A percentile compares a stretch with the other conserved stretches of the same genome.
Conservation (phyloP, 225 moss, liverwort and hornwort genomes). For the Thuidium tamariscinum region DNA sequence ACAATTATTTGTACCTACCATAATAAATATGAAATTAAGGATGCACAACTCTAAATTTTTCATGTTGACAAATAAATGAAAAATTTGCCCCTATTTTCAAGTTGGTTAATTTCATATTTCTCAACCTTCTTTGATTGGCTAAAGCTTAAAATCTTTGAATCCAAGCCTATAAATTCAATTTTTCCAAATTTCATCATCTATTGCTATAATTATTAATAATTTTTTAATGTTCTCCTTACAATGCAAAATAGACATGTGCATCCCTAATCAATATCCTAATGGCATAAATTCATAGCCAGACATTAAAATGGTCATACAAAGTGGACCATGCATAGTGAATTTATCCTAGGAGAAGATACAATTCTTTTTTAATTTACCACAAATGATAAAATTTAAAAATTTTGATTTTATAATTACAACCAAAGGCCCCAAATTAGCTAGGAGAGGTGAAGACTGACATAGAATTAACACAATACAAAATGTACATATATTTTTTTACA, state of each 20-base stretch:
- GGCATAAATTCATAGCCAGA: too few relatives aligned
- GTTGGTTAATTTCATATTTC: not conserved
- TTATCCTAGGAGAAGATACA: too few relatives aligned
- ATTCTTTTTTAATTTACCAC: too few relatives aligned
- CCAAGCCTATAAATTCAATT: not conserved
- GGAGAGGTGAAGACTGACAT: too few relatives aligned
- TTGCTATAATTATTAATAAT: not conserved
- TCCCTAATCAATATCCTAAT: too few relatives aligned
- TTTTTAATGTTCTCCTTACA: rapidly evolving
- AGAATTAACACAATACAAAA: too few relatives aligned
- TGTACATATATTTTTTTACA: too few relatives aligned
- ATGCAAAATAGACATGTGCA: not conserved
- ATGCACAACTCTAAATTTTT: not conserved
- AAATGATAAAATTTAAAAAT: too few relatives aligned
- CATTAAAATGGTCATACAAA: too few relatives aligned
- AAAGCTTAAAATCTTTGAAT: not conserved
- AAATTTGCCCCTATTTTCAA: not conserved
- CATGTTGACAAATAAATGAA: rapidly evolving
- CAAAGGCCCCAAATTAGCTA: too few relatives aligned
- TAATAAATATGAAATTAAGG: not conserved
- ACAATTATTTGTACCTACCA: not conserved
- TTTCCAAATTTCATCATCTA: not conserved
- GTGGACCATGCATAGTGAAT: too few relatives aligned
- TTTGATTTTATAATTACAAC: too few relatives aligned
- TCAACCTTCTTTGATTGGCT: not conserved